Base-by-base conservation (phyloP, 2,329 filamentous ascomycete species). In the Amesomyces nigricolor region DNA sequence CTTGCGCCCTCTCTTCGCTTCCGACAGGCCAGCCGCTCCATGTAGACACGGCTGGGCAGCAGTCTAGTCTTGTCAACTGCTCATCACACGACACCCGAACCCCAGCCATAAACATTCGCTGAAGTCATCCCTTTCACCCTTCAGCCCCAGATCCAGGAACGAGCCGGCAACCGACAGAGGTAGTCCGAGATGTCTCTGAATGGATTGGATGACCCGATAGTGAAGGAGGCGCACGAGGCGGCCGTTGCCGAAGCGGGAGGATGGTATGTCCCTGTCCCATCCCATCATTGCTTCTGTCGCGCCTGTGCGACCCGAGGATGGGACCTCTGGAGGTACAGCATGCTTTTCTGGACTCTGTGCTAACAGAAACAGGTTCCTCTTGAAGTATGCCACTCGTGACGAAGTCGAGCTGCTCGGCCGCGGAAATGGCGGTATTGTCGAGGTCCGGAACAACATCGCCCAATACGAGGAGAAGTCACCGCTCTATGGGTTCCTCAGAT, bases 381-480 rank as follows among this genome's bases (percentile, higher is more conserved):
- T 99, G 64, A 91, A 92, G 70, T 99, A 99, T 73, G 79, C 83
- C 60, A 87, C 87, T 59, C 86, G 94, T 71, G 94, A 99, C 76
- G 89, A 92, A 64, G 80, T 99, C 58, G 85, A 89, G 62, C 73
- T 99, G 54, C 77, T 94, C 56, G 82, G 79, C 58, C 83, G 81
- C 63, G 94, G 94, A 48, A 87, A 78, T 62, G 88, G 89, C 62
- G 92, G 94, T 60, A 86, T 96, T 57, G 80, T 84, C 58, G 94
- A 97, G 69, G 84, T 94, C 61, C 87, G 91, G 66, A 84, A 85
- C 66, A 81, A 84, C 54, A 86, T 97, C 63, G 81, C 86, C 57
- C 77, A 82, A 60, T 95, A 95, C 68, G 82, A 88, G 54, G 91
- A 96, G 62, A 81, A 83, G 53, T 94, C 90, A 60, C 94, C 94